Evolutionary conservation across 345 rosid genomes (phyloP).

Genomic region (Rhodamnia rubescens): DNA sequence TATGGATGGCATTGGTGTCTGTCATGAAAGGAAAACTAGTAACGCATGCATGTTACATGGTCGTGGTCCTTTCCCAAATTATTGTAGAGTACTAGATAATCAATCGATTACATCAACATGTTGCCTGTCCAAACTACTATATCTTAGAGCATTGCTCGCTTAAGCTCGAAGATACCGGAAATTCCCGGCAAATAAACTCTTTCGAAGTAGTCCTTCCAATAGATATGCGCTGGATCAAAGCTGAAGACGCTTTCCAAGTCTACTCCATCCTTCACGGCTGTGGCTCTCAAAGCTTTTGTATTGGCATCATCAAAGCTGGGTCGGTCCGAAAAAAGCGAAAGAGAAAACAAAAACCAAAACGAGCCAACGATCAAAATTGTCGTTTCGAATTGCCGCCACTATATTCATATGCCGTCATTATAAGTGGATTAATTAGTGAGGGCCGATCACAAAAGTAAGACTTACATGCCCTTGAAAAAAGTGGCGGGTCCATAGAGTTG

Average conservation of each 20-base stretch:
- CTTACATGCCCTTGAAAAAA: conserved; percentile 26
- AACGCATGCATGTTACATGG: neutral
- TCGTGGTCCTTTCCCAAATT: neutral
- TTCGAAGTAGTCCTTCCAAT: conserved; percentile 43
- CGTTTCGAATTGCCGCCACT: neutral
- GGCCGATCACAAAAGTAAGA: neutral
- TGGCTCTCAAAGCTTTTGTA: conserved; percentile 8
- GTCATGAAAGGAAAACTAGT: neutral
- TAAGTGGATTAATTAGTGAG: neutral
- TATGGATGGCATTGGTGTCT: neutral
- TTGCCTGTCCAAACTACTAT: neutral
- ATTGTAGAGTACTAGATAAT: neutral
- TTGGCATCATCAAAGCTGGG: conserved; percentile 27
- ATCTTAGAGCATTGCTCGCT: neutral
- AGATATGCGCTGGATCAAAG: conserved; percentile 34
- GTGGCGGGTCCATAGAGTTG: conserved; percentile 21
- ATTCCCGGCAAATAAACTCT: conserved; percentile 35
- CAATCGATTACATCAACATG: neutral
- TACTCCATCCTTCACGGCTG: neutral
- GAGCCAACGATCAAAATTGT: neutral
- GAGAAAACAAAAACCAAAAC: too few species aligned
- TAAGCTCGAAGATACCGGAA: neutral
- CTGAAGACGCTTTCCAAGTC: conserved; percentile 9
- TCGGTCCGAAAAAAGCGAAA: neutral
- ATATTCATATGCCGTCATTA: too few species aligned